Evolutionary conservation across 75 land plant species (phyloP), one percentile per base, ranked within the genome.

Genomic region (Ceratopteris richardii): DNA sequence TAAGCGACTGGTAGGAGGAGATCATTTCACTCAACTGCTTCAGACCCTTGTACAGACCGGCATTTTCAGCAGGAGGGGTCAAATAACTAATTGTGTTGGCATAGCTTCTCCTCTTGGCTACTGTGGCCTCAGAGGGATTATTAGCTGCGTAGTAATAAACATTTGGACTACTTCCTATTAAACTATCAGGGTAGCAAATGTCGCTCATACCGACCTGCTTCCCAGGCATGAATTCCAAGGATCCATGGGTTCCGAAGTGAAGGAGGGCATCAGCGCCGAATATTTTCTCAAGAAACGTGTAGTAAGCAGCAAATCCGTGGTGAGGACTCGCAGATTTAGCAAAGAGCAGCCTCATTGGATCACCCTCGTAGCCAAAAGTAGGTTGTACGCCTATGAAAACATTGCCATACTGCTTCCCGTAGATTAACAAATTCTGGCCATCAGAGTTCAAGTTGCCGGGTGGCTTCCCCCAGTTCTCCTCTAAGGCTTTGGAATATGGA

Each of bases 161-260:
- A 65, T 95, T 95, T 37, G 99, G 99, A 42, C 90, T 90, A 59
- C 90, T 95, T 17, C 99, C 99, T 57, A 95, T 95, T 25, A 95
- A 64, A 52, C 92, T 86, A 56, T 95, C 99, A 9, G 99, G 99
- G 76, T 68, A 95, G 68, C 99, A 95, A 16, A 62, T 81, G 60
- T 95, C 99, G 61, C 99, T 95, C 97, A 95, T 86, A 10, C 99
- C 99, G n/a, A 95, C 99, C 61, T 94, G 98, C 64, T 95, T 95
- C 19, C 99, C 99, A 13, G 99, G 99, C 99, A 95, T 95, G 65
- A 95, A 95, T 62, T 95, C 99, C 40, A 95, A 68, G 4, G 99
- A 95, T 0, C 99, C 99, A 63, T 95, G 99, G 44, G 99, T 95
- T 29, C 99, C 99, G 62, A 95, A 95, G 63, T 95, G 99, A 19